Conservation (phyloP, 2,329 filamentous ascomycete species). For the Dothideomycetidae sp. region DNA sequence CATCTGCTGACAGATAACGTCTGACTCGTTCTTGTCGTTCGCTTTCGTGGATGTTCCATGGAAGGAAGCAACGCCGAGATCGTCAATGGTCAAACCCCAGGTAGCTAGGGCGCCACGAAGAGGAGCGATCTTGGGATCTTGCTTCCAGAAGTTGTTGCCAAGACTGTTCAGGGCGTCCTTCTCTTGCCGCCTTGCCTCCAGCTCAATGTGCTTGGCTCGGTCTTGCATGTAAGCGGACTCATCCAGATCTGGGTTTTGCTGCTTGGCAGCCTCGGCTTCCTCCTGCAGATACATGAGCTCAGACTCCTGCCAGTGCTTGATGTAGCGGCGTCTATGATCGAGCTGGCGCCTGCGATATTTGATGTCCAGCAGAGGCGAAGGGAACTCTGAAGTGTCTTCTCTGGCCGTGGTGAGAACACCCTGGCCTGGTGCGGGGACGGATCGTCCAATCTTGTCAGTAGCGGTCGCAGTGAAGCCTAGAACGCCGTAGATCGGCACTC, state of each 20-base stretch:
- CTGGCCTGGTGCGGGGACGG: constrained; percentile 88
- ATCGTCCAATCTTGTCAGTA: constrained; percentile 97
- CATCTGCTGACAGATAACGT: constrained; percentile 92
- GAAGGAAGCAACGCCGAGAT: constrained; percentile 91
- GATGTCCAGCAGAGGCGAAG: constrained; percentile 89
- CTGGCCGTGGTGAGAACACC: constrained; percentile 93
- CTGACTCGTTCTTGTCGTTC: constrained; percentile 99
- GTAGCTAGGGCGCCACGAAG: constrained; percentile 91
- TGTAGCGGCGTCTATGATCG: constrained; percentile 82
- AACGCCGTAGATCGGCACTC: constrained; percentile 92
- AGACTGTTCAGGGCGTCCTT: constrained; percentile 85
- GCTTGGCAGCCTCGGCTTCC: constrained; percentile 81
- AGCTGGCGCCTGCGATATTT: constrained; percentile 94
- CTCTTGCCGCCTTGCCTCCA: constrained; percentile 75
- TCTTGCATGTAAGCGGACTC: constrained; percentile 77
- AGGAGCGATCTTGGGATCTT: constrained; percentile 82
- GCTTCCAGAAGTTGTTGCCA: constrained; percentile 99
- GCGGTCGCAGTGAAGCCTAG: constrained; percentile 88
- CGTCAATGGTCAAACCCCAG: constrained; percentile 95
- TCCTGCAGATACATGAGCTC: constrained; percentile 88
- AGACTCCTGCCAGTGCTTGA: constrained; percentile 92
- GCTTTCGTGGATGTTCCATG: constrained; percentile 97
- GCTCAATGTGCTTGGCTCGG: constrained; percentile 73
- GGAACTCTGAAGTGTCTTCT: constrained; percentile 81
- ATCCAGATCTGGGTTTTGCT: constrained; percentile 57